Conservation (phyloP, 169 alveolate species). For the Eimeria nieschulzi region DNA sequence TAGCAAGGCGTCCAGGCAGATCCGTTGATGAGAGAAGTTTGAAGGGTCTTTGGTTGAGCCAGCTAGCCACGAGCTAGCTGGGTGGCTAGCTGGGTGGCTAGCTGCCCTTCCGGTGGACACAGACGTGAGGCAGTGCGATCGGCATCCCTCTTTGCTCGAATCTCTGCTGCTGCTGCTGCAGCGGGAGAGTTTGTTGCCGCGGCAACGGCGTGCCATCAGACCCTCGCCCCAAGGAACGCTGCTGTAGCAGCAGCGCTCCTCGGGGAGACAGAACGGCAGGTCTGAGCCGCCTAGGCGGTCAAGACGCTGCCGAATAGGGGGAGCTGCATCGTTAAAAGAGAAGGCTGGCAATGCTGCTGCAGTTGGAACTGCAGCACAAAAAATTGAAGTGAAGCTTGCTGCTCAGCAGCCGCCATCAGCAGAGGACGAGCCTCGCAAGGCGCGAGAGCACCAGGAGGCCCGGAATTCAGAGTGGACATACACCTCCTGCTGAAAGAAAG, state of each 20-base stretch:
- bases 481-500: too few species aligned
- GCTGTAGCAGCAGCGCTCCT: constrained; percentile 22
- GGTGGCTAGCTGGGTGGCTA: background rate
- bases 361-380: constrained; percentile 27
- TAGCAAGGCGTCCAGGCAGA: constrained; percentile 56
- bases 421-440: too few species aligned
- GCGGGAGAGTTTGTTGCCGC: background rate
- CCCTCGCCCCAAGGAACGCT: constrained; percentile 38
- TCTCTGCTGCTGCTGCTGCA: background rate
- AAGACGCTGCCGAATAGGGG: constrained; percentile 13
- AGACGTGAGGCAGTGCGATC: too few species aligned
- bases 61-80: background rate
- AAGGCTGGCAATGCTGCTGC: background rate
- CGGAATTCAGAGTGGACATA: background rate
- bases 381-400: too few species aligned
- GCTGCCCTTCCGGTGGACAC: too few species aligned
- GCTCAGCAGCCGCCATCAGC: too few species aligned
- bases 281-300: constrained; percentile 59
- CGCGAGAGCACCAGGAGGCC: background rate
- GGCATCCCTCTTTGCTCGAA: too few species aligned
- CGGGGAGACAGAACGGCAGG: constrained; percentile 49
- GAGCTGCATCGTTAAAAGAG: constrained; percentile 10
- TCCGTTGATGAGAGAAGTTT: constrained; percentile 3
- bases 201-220: constrained; percentile 5
- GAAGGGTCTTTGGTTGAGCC: background rate